Evolutionary conservation across 129 eudicot species (phyloP).

Genomic region (Centaurea solstitialis): DNA sequence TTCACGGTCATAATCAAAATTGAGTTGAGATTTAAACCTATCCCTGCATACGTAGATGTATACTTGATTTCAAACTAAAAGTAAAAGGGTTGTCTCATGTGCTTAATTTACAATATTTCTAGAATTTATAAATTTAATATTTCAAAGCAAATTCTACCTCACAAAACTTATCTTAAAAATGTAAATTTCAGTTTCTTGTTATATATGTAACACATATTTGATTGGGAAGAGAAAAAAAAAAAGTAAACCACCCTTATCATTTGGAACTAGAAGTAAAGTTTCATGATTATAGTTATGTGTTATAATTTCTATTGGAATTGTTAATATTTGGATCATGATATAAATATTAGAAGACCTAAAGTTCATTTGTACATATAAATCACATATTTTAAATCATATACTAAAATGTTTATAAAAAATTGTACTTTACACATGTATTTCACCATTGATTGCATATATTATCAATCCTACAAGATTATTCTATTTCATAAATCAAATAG

Average conservation of each 20-base stretch:
- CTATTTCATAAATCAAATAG: neutral
- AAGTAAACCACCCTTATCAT: neutral
- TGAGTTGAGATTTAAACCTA: no score
- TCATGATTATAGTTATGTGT: neutral
- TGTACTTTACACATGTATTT: neutral
- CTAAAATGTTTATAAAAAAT: neutral
- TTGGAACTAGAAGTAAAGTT: neutral
- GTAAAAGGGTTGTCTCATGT: neutral
- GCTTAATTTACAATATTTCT: neutral
- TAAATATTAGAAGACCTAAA: neutral
- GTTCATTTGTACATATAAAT: neutral
- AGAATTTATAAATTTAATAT: neutral
- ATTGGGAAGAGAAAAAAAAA: neutral
- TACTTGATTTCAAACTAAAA: neutral
- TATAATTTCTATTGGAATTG: neutral
- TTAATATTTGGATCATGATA: neutral
- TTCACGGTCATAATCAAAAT: no score
- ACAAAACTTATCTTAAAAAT: neutral
- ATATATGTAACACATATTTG: neutral
- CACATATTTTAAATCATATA: neutral
- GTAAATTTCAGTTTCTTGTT: neutral
- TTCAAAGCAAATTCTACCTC: neutral
- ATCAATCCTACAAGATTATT: neutral
- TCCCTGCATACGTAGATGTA: no score
- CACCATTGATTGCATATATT: neutral